Evolutionary conservation across 495 filamentous ascomycete genomes (phyloP).

Genomic region (Tricharina praecox): DNA sequence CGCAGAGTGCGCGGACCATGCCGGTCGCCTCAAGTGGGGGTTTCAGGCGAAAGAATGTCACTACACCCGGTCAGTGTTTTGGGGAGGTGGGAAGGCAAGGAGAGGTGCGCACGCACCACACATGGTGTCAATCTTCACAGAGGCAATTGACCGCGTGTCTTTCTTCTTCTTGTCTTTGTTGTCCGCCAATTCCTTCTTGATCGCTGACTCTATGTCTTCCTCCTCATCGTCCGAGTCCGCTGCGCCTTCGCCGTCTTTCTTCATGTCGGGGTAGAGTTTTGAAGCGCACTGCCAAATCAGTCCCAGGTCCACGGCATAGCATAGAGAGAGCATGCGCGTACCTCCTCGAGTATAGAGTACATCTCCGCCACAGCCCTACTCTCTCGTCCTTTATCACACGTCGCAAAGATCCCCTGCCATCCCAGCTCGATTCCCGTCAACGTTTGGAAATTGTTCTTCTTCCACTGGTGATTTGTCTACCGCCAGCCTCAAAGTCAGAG

Average conservation of each 20-base stretch:
- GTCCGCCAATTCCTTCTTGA: slow-evolving; percentile 55
- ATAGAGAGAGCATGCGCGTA: slow-evolving; percentile 25
- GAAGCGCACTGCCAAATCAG: slow-evolving; percentile 24
- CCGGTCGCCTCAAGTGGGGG: slow-evolving; percentile 62
- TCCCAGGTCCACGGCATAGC: not conserved
- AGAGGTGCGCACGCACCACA: slow-evolving; percentile 40
- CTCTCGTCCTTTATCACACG: slow-evolving; percentile 70
- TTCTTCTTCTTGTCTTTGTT: slow-evolving; percentile 37
- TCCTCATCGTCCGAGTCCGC: slow-evolving; percentile 28
- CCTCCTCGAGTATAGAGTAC: slow-evolving; percentile 56
- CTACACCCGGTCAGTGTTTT: slow-evolving; percentile 24
- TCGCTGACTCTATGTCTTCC: slow-evolving; percentile 67
- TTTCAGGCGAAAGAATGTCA: slow-evolving; percentile 48
- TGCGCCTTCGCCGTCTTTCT: slow-evolving; percentile 28
- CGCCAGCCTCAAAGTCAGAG: not conserved
- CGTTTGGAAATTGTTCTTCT: slow-evolving; percentile 18
- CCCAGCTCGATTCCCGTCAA: slow-evolving; percentile 44
- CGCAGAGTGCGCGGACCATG: slow-evolving; percentile 64
- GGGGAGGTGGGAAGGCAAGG: no score
- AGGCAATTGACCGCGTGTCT: slow-evolving; percentile 38
- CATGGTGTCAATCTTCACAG: slow-evolving; percentile 54
- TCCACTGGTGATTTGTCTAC: slow-evolving; percentile 10
- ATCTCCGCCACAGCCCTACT: slow-evolving; percentile 58
- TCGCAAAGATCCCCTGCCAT: slow-evolving; percentile 74
- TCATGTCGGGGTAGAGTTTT: slow-evolving; percentile 35